Evolutionary conservation across 345 rosid species (phyloP).

Genomic region (Pistacia integerrima): DNA sequence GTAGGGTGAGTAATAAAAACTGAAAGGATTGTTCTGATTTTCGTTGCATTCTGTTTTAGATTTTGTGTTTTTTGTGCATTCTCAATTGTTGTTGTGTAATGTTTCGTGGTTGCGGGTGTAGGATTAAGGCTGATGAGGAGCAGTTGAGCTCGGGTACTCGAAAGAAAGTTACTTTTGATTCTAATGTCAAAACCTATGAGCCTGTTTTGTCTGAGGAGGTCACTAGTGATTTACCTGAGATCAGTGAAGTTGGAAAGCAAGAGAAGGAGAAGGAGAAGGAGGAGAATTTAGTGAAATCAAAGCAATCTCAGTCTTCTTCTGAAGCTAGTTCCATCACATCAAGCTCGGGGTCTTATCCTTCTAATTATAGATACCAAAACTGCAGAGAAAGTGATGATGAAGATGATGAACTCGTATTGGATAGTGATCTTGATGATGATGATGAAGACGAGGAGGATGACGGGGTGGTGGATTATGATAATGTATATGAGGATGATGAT

Average conservation of each 20-base stretch:
- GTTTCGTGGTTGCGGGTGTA: conserved; percentile 24
- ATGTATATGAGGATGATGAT: conserved; percentile 30
- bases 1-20: conserved; percentile 38
- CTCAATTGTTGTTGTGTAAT: not conserved
- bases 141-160: conserved; percentile 38
- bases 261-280: conserved; percentile 18
- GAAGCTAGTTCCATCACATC: conserved; percentile 48
- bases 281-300: conserved; percentile 27
- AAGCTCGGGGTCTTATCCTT: conserved; percentile 59
- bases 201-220: conserved; percentile 48
- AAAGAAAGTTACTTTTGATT: conserved; percentile 83
- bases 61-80: not conserved
- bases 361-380: conserved; percentile 63
- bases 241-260: conserved; percentile 26
- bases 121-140: conserved; percentile 55
- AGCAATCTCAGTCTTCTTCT: conserved; percentile 45
- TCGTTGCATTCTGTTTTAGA: not conserved
- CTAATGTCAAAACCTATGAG: conserved; percentile 66
- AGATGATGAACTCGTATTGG: conserved; percentile 42
- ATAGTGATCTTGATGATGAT: conserved; percentile 49
- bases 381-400: conserved; percentile 78
- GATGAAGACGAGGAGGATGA: conserved; percentile 22
- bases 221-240: conserved; percentile 31
- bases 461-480: conserved; percentile 31
- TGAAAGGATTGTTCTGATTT: conserved; percentile 1